Evolutionary conservation across 192 early-diverging fungal genomes (phyloP).

Genomic region (Lunasporangiospora selenospora): DNA sequence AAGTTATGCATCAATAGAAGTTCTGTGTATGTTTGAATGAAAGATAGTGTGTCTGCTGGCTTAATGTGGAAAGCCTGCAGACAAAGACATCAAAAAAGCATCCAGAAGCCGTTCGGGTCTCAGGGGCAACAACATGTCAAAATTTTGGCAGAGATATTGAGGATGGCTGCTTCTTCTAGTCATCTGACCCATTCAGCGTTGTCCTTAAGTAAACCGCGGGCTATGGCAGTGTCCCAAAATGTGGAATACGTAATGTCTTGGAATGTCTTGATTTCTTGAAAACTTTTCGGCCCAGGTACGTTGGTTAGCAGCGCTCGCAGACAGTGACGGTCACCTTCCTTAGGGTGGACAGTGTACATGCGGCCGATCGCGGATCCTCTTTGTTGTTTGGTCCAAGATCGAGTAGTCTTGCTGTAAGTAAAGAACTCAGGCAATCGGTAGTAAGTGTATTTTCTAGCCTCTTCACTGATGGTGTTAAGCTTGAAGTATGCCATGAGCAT

Average conservation of each 20-base stretch:
- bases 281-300: slow-evolving; percentile 9
- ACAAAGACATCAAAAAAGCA: not conserved
- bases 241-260: not conserved
- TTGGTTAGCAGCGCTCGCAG: slow-evolving; percentile 11
- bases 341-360: slow-evolving; percentile 11
- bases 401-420: not conserved
- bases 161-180: slow-evolving; percentile 1
- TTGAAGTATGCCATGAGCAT: not conserved
- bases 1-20: not conserved
- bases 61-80: not conserved
- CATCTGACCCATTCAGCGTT: slow-evolving; percentile 3
- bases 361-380: slow-evolving; percentile 8
- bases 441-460: not conserved
- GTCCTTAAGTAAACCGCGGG: slow-evolving; percentile 2
- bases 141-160: slow-evolving; percentile 5
- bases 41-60: no score
- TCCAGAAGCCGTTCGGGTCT: not conserved
- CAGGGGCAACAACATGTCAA: not conserved
- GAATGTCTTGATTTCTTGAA: slow-evolving; percentile 6
- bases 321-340: slow-evolving; percentile 4
- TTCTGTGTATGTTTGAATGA: slow-evolving; percentile 5
- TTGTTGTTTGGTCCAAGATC: not conserved
- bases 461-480: not conserved
- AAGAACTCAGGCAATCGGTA: not conserved
- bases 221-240: slow-evolving; percentile 7